These are phyloP conservation scores for Astragalus membranaceus DNA, from an alignment of 306 rosid genomes.

Conservation along the genomic window DNA sequence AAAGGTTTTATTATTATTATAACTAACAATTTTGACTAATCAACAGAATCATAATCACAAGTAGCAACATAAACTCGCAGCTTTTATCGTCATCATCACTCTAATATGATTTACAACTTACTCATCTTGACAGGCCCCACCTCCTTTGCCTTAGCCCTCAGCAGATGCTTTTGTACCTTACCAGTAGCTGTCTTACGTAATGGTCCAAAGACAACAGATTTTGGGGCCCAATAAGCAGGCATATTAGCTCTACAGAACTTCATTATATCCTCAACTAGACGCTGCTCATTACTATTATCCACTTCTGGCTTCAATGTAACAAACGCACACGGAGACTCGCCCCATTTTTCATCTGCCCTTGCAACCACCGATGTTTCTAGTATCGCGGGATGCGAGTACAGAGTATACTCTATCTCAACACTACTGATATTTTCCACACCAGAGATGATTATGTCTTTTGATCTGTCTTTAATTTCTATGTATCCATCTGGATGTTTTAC, in stretches of 20 bases:
- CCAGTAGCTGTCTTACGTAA: constrained; percentile 34
- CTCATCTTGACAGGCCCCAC: constrained; percentile 57
- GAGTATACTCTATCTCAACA: constrained; percentile 67
- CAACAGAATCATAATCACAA: neutral
- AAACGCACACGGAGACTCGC: constrained; percentile 56
- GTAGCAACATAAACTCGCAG: neutral
- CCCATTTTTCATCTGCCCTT: constrained; percentile 83
- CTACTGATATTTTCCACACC: constrained; percentile 96
- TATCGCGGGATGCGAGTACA: constrained; percentile 63
- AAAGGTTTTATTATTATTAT: neutral
- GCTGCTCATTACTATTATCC: constrained; percentile 44
- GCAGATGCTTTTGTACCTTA: constrained; percentile 65
- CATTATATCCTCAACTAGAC: constrained; percentile 54
- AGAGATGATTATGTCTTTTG: constrained; percentile 90
- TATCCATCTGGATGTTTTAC: constrained; percentile 88
- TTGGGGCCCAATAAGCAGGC: constrained; percentile 85
- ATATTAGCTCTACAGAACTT: constrained; percentile 69
- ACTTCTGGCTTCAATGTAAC: constrained; percentile 62
- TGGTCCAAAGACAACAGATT: constrained; percentile 26
- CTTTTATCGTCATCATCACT: neutral
- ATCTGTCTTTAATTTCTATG: constrained; percentile 87
- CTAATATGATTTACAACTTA: constrained; percentile 3
- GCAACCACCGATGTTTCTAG: constrained; percentile 83
- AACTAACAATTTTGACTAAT: neutral
- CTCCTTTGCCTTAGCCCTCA: constrained; percentile 65